These are phyloP conservation scores for Naegleria fowleri DNA, from an alignment of 208 protist genomes.

Conservation along the genomic window DNA sequence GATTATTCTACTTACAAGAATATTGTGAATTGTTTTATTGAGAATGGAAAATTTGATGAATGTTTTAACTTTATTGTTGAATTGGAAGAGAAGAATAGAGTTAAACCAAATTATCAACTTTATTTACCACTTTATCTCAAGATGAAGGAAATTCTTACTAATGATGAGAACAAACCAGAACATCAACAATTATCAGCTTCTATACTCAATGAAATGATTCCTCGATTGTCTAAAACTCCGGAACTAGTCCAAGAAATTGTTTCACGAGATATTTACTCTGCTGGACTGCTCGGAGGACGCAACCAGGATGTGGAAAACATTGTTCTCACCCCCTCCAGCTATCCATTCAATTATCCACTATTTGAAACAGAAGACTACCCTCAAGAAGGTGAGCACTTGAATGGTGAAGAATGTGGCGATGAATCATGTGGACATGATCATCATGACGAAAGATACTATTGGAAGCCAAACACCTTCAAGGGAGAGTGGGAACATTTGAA, in stretches of 20 bases:
- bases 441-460: neutral
- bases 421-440: neutral
- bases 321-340: too few relatives aligned
- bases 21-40: neutral
- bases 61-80: slow-evolving; percentile 11
- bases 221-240: neutral
- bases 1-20: neutral
- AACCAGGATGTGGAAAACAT: too few relatives aligned
- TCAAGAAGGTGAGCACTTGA: neutral
- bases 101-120: neutral
- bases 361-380: neutral
- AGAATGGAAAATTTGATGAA: neutral
- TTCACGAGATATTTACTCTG: neutral
- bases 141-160: neutral
- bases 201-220: neutral
- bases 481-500: neutral
- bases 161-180: neutral
- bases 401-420: neutral
- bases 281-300: neutral
- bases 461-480: neutral
- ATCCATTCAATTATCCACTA: neutral
- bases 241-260: neutral
- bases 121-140: neutral
- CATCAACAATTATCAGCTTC: neutral
- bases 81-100: neutral